Conservation (phyloP, 2,329 filamentous ascomycete genomes). For the Teratosphaeria viscida region DNA sequence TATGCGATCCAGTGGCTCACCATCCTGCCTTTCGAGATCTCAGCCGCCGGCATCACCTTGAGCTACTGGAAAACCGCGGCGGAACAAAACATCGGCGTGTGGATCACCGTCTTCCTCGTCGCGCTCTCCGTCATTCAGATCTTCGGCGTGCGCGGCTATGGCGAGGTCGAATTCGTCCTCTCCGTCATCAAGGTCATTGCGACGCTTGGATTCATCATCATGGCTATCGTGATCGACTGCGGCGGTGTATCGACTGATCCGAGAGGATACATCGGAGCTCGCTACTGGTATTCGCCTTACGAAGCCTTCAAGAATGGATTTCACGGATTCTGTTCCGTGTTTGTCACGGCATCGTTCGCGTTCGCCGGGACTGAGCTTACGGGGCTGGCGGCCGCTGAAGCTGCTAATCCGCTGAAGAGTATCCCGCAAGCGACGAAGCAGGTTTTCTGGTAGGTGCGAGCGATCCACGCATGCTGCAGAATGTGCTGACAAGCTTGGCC, state of each 20-base stretch:
- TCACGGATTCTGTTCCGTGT: slow-evolving; percentile 54
- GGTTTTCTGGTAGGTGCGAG: slow-evolving; percentile 21
- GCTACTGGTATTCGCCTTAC: slow-evolving; percentile 32
- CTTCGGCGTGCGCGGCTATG: slow-evolving; percentile 27
- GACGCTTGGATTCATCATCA: slow-evolving; percentile 53
- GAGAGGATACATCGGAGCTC: slow-evolving; percentile 49
- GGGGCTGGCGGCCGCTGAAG: slow-evolving; percentile 45
- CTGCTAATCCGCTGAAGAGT: slow-evolving; percentile 40
- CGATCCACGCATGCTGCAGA: not conserved
- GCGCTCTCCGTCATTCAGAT: slow-evolving; percentile 21
- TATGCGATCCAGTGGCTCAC: slow-evolving; percentile 27
- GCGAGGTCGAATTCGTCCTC: slow-evolving; percentile 27
- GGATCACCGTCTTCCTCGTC: slow-evolving; percentile 23
- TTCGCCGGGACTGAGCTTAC: slow-evolving; percentile 56
- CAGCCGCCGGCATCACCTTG: slow-evolving; percentile 23
- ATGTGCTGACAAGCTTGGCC: slow-evolving; percentile 9
- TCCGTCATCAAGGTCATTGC: slow-evolving; percentile 31
- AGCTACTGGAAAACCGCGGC: slow-evolving; percentile 20
- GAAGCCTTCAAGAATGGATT: slow-evolving; percentile 45
- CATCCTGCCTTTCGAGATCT: slow-evolving; percentile 24
- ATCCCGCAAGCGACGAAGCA: slow-evolving; percentile 25
- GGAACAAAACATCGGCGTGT: slow-evolving; percentile 21
- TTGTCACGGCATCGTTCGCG: slow-evolving; percentile 53
- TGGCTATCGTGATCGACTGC: slow-evolving; percentile 50
- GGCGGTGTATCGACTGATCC: slow-evolving; percentile 47